Conservation (phyloP, 768 basidiomycete genomes). For the Coprinopsis marcescibilis region DNA sequence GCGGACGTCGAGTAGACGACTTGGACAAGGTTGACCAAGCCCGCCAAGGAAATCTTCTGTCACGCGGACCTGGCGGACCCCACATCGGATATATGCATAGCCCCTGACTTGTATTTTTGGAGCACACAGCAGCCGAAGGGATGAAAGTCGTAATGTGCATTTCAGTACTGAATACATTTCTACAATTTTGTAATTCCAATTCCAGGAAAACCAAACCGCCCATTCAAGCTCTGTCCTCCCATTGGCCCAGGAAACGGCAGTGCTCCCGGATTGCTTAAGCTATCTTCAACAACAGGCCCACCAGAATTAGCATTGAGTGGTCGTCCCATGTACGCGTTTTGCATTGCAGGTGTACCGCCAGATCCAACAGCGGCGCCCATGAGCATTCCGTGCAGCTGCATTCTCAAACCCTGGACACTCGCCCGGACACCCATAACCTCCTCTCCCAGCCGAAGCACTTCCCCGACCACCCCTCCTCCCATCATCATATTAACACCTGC, state of each 20-base stretch:
- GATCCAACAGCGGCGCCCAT: slow-evolving; percentile 12
- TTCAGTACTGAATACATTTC: background rate
- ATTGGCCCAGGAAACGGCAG: background rate
- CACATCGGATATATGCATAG: too few relatives aligned
- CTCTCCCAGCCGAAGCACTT: slow-evolving; percentile 65
- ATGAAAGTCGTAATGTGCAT: background rate
- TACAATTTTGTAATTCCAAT: slow-evolving; percentile 4
- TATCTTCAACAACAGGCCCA: background rate
- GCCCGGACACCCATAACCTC: slow-evolving; percentile 67
- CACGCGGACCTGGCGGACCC: too few relatives aligned
- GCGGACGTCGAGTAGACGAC: too few relatives aligned
- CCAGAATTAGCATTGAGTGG: background rate
- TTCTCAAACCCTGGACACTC: slow-evolving; percentile 67
- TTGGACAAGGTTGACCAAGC: background rate
- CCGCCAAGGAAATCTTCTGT: background rate
- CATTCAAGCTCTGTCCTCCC: background rate
- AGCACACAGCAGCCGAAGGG: too few relatives aligned
- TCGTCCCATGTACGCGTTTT: slow-evolving; percentile 3
- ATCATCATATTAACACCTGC: slow-evolving; percentile 40
- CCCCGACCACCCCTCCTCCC: slow-evolving; percentile 60
- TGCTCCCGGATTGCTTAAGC: background rate
- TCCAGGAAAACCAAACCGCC: slow-evolving; percentile 5
- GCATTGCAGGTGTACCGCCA: background rate
- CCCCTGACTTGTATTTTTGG: too few relatives aligned
- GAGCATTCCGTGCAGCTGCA: slow-evolving; percentile 79